These are phyloP conservation scores for Diaporthe citrichinensis DNA, from an alignment of 2,329 filamentous ascomycete species.

Conservation along the genomic window DNA sequence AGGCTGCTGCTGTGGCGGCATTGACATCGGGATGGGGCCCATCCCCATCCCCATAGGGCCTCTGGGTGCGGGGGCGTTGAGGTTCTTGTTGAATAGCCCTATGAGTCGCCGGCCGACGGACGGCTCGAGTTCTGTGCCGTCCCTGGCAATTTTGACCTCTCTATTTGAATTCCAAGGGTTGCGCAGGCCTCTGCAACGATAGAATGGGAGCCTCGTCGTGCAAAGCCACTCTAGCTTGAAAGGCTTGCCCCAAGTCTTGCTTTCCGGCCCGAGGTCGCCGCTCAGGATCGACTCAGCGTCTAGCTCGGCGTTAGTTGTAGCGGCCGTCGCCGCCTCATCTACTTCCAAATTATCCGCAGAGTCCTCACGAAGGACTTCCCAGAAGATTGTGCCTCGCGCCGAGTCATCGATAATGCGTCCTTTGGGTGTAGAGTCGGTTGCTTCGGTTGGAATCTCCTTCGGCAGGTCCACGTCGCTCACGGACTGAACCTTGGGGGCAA, in stretches of 20 bases:
- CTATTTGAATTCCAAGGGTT: slow-evolving; percentile 97
- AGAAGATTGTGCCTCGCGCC: slow-evolving; percentile 95
- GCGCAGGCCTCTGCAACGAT: slow-evolving; percentile 85
- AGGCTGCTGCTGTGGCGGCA: slow-evolving; percentile 33
- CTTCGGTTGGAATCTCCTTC: slow-evolving; percentile 83
- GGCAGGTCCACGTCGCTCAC: slow-evolving; percentile 76
- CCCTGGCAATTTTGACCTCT: slow-evolving; percentile 95
- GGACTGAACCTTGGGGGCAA: slow-evolving; percentile 75
- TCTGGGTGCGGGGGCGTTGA: slow-evolving; percentile 36
- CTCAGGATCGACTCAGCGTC: slow-evolving; percentile 55
- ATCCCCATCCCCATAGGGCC: slow-evolving; percentile 36
- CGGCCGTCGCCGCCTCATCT: slow-evolving; percentile 59
- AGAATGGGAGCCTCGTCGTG: slow-evolving; percentile 87
- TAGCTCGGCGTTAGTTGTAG: slow-evolving; percentile 58
- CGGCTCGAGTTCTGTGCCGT: slow-evolving; percentile 94
- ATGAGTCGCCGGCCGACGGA: slow-evolving; percentile 82
- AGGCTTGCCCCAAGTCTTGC: slow-evolving; percentile 88
- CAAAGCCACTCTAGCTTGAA: slow-evolving; percentile 94
- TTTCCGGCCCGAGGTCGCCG: slow-evolving; percentile 56
- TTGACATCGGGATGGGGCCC: slow-evolving; percentile 30
- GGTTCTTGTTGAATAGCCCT: slow-evolving; percentile 77
- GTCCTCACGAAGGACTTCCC: slow-evolving; percentile 80
- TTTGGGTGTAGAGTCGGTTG: slow-evolving; percentile 82
- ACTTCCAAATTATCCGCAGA: slow-evolving; percentile 54
- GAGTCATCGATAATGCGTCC: slow-evolving; percentile 94